Conservation (phyloP, 1,139 yeast genomes). For the Debaryomyces robertsiae region DNA sequence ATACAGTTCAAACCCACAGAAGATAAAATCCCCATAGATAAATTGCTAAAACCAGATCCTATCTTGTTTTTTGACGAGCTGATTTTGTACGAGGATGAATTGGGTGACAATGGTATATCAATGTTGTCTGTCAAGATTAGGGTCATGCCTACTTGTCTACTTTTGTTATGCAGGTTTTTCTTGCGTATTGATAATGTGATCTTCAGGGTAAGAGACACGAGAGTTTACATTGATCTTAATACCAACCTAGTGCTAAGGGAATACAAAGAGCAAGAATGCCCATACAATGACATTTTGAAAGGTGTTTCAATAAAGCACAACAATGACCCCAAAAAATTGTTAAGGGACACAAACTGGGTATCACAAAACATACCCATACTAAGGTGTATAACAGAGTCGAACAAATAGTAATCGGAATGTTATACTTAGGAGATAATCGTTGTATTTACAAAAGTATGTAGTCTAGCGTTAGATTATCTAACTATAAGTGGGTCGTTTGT, state of each 20-base stretch:
- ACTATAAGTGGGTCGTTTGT: conserved; percentile 2
- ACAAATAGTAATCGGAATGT: background rate
- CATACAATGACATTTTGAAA: conserved; percentile 57
- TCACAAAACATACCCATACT: conserved; percentile 56
- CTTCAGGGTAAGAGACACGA: conserved; percentile 79
- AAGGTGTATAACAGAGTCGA: conserved; percentile 22
- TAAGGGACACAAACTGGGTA: conserved; percentile 87
- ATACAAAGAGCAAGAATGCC: conserved; percentile 71
- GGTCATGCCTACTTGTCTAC: conserved; percentile 82
- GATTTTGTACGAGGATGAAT: conserved; percentile 87
- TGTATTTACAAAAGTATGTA: background rate
- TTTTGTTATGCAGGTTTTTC: conserved; percentile 75
- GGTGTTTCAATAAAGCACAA: conserved; percentile 38
- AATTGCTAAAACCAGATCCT: conserved; percentile 76
- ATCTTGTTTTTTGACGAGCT: conserved; percentile 88
- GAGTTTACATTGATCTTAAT: conserved; percentile 79
- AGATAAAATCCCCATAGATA: conserved; percentile 63
- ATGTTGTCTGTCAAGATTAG: conserved; percentile 76
- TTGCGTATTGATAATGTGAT: conserved; percentile 88
- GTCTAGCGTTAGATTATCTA: background rate
- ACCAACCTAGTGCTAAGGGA: conserved; percentile 70
- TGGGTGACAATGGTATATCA: conserved; percentile 94
- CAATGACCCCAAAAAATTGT: conserved; percentile 70
- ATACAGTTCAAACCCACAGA: conserved; percentile 25
- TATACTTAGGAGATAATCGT: too few relatives aligned